Percentiles rank a stretch among this genome's conserved stretches.
Evolutionary conservation across 192 early-diverging fungal genomes (phyloP).

Genomic region (Thamnidium elegans): DNA sequence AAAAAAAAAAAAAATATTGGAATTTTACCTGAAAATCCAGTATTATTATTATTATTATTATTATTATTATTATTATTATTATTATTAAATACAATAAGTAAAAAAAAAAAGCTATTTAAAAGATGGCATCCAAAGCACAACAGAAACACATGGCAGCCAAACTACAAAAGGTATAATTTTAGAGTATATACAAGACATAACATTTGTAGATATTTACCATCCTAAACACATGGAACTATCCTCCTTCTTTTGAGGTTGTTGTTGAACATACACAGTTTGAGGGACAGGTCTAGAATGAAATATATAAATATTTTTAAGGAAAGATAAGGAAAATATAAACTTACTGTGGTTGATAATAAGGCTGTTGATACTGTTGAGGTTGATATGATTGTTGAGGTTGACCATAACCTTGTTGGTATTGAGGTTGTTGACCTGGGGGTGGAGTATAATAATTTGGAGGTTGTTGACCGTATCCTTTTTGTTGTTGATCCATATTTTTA

Average conservation of each 20-base stretch:
- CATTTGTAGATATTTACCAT: constrained; percentile 14
- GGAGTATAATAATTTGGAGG: constrained; percentile 14
- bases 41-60: too few relatives aligned
- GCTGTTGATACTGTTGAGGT: constrained; percentile 23
- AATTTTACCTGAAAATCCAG: too few relatives aligned
- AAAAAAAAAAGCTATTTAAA: constrained; percentile 3
- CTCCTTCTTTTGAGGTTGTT: constrained; percentile 16
- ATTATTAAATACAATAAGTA: too few relatives aligned
- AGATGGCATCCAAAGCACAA: constrained; percentile 20
- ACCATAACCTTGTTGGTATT: constrained; percentile 3
- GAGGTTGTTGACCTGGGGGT: constrained; percentile 15
- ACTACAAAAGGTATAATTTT: constrained; percentile 1
- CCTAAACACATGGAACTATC: constrained; percentile 20
- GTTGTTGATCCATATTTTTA: constrained; percentile 11
- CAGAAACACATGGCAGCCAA: constrained; percentile 20
- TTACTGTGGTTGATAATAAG: constrained; percentile 18
- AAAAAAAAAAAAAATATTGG: too few relatives aligned
- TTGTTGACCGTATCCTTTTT: constrained; percentile 4
- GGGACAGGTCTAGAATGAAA: constrained; percentile 12
- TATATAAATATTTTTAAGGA: background rate
- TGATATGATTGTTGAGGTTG: constrained; percentile 9
- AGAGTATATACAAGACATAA: background rate
- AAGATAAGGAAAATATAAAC: too few relatives aligned
- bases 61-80: too few relatives aligned
- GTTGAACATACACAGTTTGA: constrained; percentile 27